Evolutionary conservation across 257 asterid genomes (phyloP), one percentile per base, ranked within the genome.

Genomic region (Rauvolfia tetraphylla): DNA sequence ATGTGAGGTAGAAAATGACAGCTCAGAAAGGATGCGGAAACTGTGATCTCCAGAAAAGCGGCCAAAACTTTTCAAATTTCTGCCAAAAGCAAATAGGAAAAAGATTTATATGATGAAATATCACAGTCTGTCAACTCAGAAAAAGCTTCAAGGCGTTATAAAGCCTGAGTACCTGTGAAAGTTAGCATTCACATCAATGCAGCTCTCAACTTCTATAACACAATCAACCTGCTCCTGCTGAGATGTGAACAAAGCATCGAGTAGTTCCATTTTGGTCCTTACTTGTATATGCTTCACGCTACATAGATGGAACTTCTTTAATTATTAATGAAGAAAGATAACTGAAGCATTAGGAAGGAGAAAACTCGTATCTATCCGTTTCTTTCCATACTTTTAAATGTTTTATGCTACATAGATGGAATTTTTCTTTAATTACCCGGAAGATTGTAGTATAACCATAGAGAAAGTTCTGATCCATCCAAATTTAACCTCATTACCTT

Each of bases 201-300:
- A 85, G 72, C 99, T 95, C 83, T 93, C 93, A 62, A 91, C 93
- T 89, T 95, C 99, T 67, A 95, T 91, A 56, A 95, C 86, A 71
- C 87, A 91, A 81, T 95, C 99, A 31, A 59, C 79, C 27, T 90
- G 85, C 72, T 83, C 90, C 73, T 80, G 84, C 87, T 90, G 97
- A 81, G 96, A 88, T 65, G 89, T 80, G 79, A 75, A 87, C 76
- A 95, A 82, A 80, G 96, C 96, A 69, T 89, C 87, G 76, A 83
- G 88, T 76, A 95, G 74, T 75, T 90, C 93, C 72, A 23, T 74
- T 82, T 95, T 91, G 39, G 96, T 87, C 76, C 79, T 83, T 68
- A 90, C 99, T 34, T 71, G 87, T 63, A 91, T 81, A 85, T 95
- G 96, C 89, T 93, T 95, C 87, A 95, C 93, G 57, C 99, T 95